Evolutionary conservation across 2,329 filamentous ascomycete species (phyloP).

Genomic region (Calonectria hongkongensis): DNA sequence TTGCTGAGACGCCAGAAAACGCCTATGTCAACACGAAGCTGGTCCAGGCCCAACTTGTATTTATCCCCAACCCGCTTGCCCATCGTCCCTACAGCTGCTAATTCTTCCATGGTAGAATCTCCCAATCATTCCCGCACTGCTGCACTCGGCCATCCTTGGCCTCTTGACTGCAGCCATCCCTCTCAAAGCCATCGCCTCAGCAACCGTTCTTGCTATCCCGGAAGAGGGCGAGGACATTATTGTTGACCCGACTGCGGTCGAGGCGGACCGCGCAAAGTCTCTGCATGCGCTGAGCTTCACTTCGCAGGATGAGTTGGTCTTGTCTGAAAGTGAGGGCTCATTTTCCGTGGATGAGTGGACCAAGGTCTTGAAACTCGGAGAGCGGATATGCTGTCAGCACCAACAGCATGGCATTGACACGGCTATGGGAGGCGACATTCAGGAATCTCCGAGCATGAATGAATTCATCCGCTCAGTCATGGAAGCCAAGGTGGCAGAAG

Average conservation of each 20-base stretch:
- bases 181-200: constrained; percentile 82
- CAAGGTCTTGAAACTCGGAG: constrained; percentile 78
- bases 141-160: constrained; percentile 86
- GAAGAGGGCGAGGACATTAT: constrained; percentile 66
- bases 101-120: constrained; percentile 75
- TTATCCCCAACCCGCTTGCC: constrained; percentile 51
- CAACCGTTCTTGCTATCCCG: constrained; percentile 78
- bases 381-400: constrained; percentile 76
- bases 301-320: constrained; percentile 81
- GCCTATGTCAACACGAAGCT: constrained; percentile 78
- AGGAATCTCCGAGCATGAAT: constrained; percentile 70
- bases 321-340: constrained; percentile 87
- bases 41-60: constrained; percentile 76
- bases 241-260: constrained; percentile 77
- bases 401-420: constrained; percentile 63
- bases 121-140: constrained; percentile 84
- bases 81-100: constrained; percentile 32
- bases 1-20: constrained; percentile 81
- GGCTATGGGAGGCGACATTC: constrained; percentile 66
- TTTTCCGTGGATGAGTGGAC: constrained; percentile 88
- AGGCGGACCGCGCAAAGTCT: constrained; percentile 79
- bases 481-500: constrained; percentile 71
- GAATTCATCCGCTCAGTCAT: constrained; percentile 78
- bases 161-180: constrained; percentile 90
- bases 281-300: constrained; percentile 90